phyloP scores from a whole-genome alignment of 371 early-diverging fungal species.

The Sporodiniella umbellata region DNA sequence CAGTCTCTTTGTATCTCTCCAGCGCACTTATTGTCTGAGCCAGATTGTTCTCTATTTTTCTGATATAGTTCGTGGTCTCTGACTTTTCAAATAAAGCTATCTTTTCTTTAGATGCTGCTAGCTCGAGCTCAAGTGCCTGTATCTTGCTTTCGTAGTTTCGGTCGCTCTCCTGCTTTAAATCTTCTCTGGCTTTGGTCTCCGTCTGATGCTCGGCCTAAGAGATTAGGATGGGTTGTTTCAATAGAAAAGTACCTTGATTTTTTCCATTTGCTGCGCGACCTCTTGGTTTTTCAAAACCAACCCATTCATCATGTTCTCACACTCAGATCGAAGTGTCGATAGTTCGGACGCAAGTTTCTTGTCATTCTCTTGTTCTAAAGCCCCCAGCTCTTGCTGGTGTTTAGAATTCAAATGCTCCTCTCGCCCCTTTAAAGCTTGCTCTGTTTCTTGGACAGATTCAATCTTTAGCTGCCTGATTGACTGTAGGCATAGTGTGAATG shows the following conservation, averaged over 20 bases:
- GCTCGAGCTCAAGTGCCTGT: background rate
- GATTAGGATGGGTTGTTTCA: background rate
- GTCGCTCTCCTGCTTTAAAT: slow-evolving; percentile 1
- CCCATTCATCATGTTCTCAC: background rate
- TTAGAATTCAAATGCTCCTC: background rate
- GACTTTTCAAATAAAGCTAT: slow-evolving; percentile 18
- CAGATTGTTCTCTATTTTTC: slow-evolving; percentile 30
- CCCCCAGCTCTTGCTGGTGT: slow-evolving; percentile 9
- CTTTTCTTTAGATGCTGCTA: slow-evolving; percentile 2
- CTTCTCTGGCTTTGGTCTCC: no score
- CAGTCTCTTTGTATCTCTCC: slow-evolving; percentile 24
- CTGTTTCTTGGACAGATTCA: background rate
- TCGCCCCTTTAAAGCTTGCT: background rate
- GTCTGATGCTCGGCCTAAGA: no score
- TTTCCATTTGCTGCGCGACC: background rate
- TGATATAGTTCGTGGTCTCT: slow-evolving; percentile 18
- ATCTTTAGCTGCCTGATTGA: no score
- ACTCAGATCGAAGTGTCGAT: background rate
- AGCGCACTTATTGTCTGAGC: slow-evolving; percentile 10
- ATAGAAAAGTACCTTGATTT: background rate
- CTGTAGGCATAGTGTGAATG: no score
- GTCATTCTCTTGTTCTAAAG: slow-evolving; percentile 5
- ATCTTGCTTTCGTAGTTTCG: slow-evolving; percentile 3
- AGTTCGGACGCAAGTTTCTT: slow-evolving; percentile 5
- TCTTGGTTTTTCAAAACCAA: background rate